These are phyloP conservation scores for Nemania serpens DNA, from an alignment of 2,329 filamentous ascomycete species.

Conservation along the genomic window DNA sequence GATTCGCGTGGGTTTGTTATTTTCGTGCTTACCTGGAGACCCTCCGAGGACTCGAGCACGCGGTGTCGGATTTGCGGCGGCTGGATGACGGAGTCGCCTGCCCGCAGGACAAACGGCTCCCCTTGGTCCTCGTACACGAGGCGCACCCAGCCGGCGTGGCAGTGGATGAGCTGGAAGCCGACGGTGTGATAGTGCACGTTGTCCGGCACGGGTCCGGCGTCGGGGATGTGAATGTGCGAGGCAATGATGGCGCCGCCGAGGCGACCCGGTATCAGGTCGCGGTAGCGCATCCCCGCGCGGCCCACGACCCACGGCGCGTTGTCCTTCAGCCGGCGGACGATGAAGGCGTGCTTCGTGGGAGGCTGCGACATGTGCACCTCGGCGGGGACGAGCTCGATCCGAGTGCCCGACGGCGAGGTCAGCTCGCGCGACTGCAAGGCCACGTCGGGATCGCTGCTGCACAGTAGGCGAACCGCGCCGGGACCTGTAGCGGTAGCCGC, in stretches of 20 bases:
- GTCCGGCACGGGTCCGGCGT: constrained; percentile 27
- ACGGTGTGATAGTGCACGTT: constrained; percentile 27
- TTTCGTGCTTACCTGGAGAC: constrained; percentile 16
- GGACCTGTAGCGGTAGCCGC: constrained; percentile 7
- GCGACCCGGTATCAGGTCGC: constrained; percentile 27
- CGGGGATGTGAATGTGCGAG: constrained; percentile 28
- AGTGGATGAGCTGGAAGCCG: constrained; percentile 31
- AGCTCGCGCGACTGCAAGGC: constrained; percentile 16
- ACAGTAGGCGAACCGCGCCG: constrained; percentile 21
- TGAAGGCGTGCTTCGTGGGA: constrained; percentile 25
- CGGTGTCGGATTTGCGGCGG: constrained; percentile 29
- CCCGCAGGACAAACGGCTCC: constrained; percentile 25
- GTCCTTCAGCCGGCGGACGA: constrained; percentile 22
- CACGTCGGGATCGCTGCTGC: constrained; percentile 19
- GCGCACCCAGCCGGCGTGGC: constrained; percentile 30
- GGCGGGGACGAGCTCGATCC: constrained; percentile 24
- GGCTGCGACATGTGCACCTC: constrained; percentile 18
- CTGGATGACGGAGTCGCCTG: constrained; percentile 30
- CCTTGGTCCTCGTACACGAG: constrained; percentile 31
- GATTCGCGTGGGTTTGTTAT: not conserved
- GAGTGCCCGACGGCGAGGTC: constrained; percentile 27
- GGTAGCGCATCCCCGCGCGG: constrained; percentile 30
- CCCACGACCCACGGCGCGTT: constrained; percentile 29
- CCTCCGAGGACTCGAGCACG: constrained; percentile 27
- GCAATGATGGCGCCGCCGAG: constrained; percentile 30